phyloP scores from a whole-genome alignment of 2,329 filamentous ascomycete genomes.

The Diaporthe sp. region DNA sequence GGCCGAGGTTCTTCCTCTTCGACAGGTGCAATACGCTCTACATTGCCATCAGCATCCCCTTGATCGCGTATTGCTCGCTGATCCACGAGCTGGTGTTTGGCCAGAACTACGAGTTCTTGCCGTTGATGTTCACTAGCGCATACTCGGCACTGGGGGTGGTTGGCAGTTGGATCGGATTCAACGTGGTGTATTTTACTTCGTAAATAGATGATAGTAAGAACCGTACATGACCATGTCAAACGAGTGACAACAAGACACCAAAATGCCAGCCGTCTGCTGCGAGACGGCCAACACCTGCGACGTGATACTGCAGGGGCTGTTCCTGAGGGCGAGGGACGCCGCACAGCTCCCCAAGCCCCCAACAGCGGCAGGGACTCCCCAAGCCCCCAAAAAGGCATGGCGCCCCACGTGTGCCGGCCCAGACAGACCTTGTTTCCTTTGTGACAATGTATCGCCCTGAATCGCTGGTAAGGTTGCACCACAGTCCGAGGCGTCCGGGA shows the following conservation, averaged over 20 bases:
- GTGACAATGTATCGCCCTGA: slow-evolving; percentile 21
- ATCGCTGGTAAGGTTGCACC: slow-evolving; percentile 27
- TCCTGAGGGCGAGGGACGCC: not conserved
- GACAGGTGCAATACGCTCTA: slow-evolving; percentile 93
- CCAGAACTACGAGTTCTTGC: slow-evolving; percentile 85
- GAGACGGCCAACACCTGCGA: not conserved
- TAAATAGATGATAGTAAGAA: slow-evolving; percentile 41
- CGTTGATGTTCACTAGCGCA: slow-evolving; percentile 95
- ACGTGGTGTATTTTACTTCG: slow-evolving; percentile 86
- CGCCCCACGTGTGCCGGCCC: slow-evolving; percentile 26
- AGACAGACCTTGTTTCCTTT: not conserved
- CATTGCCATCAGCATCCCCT: slow-evolving; percentile 86
- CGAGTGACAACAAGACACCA: not conserved
- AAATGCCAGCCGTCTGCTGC: not conserved
- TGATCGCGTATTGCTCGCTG: slow-evolving; percentile 89
- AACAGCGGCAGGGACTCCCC: not conserved
- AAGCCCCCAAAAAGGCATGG: slow-evolving; percentile 3
- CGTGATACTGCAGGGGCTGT: not conserved
- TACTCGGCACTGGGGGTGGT: slow-evolving; percentile 96
- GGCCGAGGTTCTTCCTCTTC: slow-evolving; percentile 86
- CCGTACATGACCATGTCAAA: not conserved
- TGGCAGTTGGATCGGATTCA: slow-evolving; percentile 93
- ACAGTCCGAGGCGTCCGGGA: not conserved
- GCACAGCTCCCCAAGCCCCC: too few species aligned
- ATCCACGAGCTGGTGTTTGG: slow-evolving; percentile 88